Conservation (phyloP, 1,139 yeast genomes). For the Hyphopichia wangnamkhiaoensis region DNA sequence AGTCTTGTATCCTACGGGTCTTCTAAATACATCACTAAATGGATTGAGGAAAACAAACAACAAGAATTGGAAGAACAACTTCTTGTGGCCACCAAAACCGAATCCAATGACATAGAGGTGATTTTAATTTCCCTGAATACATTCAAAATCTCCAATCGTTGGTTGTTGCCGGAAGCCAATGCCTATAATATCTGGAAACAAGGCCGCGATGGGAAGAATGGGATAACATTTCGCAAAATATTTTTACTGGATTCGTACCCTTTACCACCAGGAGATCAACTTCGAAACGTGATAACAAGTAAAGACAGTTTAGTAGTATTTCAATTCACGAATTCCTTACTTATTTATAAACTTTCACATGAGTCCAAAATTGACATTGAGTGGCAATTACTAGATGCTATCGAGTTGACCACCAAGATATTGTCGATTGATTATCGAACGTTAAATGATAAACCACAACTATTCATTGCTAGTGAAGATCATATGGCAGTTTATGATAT, state of each 20-base stretch:
- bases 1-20: slow-evolving; percentile 7
- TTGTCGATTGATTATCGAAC: neutral
- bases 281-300: neutral
- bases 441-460: neutral
- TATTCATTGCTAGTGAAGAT: slow-evolving; percentile 8
- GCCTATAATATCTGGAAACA: slow-evolving; percentile 7
- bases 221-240: too few species aligned
- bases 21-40: slow-evolving; percentile 8
- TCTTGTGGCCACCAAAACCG: slow-evolving; percentile 14
- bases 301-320: slow-evolving; percentile 6
- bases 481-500: slow-evolving; percentile 15
- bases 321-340: slow-evolving; percentile 11
- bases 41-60: slow-evolving; percentile 6
- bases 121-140: slow-evolving; percentile 19
- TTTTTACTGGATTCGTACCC: too few species aligned
- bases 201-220: too few species aligned
- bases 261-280: neutral
- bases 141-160: slow-evolving; percentile 16
- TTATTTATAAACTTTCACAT: slow-evolving; percentile 10
- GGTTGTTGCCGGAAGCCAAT: neutral
- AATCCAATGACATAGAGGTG: slow-evolving; percentile 13
- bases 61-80: slow-evolving; percentile 14
- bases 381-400: slow-evolving; percentile 3
- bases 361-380: slow-evolving; percentile 1
- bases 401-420: slow-evolving; percentile 2